Conservation (phyloP, 148 eudicot species). For the Rheum nobile region DNA sequence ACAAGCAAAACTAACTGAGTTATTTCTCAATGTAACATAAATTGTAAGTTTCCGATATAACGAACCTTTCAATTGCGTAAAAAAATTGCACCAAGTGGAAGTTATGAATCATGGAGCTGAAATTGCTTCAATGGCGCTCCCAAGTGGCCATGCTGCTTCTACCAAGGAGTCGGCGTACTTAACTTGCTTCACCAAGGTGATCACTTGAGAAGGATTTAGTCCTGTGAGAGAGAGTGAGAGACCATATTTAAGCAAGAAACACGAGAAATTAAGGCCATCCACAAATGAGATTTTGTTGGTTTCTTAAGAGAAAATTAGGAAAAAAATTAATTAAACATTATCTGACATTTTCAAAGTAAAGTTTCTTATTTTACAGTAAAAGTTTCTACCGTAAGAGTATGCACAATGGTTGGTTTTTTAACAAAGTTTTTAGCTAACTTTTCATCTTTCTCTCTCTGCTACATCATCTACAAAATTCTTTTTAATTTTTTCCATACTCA, state of each 20-base stretch:
- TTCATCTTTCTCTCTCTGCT: too few relatives aligned
- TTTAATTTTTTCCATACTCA: too few relatives aligned
- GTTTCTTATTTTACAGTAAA: too few relatives aligned
- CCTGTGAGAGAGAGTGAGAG: slow-evolving; percentile 26
- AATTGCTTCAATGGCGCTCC: slow-evolving; percentile 74
- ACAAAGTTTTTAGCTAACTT: too few relatives aligned
- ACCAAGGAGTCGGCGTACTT: slow-evolving; percentile 47
- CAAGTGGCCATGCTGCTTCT: slow-evolving; percentile 92
- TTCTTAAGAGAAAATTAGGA: too few relatives aligned
- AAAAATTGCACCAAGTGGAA: neutral
- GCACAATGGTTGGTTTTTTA: too few relatives aligned
- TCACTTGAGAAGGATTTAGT: slow-evolving; percentile 47
- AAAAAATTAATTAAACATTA: too few relatives aligned
- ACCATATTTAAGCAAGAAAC: neutral
- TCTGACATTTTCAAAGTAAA: too few relatives aligned
- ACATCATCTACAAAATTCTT: too few relatives aligned
- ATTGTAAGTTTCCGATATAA: neutral
- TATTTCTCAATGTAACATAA: neutral
- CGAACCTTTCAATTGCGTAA: neutral
- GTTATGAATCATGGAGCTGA: slow-evolving; percentile 29
- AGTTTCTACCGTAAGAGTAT: too few relatives aligned
- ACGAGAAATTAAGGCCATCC: too few relatives aligned
- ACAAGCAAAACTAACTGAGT: neutral
- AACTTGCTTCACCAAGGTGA: slow-evolving; percentile 70
- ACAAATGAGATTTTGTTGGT: too few relatives aligned